Conservation (phyloP, 2,329 filamentous ascomycete species). For the Nemania diffusa region DNA sequence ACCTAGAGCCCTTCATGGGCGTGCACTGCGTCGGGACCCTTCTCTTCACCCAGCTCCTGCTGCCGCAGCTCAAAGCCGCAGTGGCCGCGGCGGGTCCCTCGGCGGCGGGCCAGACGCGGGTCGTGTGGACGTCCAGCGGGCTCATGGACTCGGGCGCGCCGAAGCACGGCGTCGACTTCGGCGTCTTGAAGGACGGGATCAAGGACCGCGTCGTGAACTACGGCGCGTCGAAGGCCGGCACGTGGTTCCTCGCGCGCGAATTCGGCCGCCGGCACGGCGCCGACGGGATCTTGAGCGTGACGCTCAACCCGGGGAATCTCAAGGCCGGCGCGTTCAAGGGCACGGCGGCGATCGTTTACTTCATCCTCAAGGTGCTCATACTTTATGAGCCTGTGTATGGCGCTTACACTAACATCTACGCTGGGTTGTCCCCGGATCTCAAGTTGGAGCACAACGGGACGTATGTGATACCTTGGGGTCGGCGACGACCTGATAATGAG, state of each 20-base stretch:
- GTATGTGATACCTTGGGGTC: constrained; percentile 39
- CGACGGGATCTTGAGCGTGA: constrained; percentile 44
- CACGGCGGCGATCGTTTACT: constrained; percentile 30
- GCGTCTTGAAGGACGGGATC: constrained; percentile 38
- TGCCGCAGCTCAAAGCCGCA: constrained; percentile 50
- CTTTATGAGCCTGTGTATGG: constrained; percentile 36
- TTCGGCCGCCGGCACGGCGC: constrained; percentile 43
- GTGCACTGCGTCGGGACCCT: constrained; percentile 51
- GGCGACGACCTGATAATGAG: constrained; percentile 31
- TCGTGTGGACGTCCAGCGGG: constrained; percentile 46
- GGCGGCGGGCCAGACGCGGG: constrained; percentile 36
- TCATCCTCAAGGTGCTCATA: constrained; percentile 25
- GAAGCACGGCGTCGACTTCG: constrained; percentile 47
- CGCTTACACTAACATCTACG: constrained; percentile 38
- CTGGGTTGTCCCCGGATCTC: constrained; percentile 39
- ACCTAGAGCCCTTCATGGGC: constrained; percentile 50
- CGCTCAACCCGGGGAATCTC: constrained; percentile 52
- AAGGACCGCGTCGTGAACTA: constrained; percentile 45
- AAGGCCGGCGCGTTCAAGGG: constrained; percentile 40
- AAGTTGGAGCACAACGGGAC: constrained; percentile 35
- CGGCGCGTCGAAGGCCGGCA: constrained; percentile 51
- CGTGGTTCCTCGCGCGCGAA: constrained; percentile 49
- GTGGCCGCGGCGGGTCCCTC: constrained; percentile 27
- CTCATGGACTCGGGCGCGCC: constrained; percentile 44
- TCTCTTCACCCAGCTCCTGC: constrained; percentile 49